phyloP scores from a whole-genome alignment of 768 basidiomycete genomes.

The Sporobolomyces pararoseus region DNA sequence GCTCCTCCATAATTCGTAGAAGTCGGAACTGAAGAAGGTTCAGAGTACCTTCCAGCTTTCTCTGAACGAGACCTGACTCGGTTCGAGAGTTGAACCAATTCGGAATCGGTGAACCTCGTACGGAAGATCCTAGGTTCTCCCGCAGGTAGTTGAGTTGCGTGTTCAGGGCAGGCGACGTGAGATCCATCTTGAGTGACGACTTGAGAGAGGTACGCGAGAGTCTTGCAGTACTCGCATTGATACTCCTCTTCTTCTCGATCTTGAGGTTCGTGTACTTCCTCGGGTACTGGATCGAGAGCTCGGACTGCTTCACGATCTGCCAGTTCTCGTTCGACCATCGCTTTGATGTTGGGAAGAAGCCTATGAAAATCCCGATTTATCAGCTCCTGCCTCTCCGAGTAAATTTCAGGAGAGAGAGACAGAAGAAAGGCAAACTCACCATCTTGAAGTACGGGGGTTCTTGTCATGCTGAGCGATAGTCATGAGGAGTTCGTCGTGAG shows the following conservation, averaged over 20 bases:
- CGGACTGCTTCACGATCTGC: conserved; percentile 64
- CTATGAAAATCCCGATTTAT: conserved; percentile 57
- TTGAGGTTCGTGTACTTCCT: conserved; percentile 68
- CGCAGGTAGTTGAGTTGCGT: conserved; percentile 70
- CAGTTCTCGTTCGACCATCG: conserved; percentile 85
- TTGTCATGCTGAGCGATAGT: conserved; percentile 96
- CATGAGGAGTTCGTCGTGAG: conserved; percentile 91
- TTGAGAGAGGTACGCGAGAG: conserved; percentile 91
- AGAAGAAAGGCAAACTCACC: conserved; percentile 57
- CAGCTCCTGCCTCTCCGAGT: too few species aligned
- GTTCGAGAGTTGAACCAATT: conserved; percentile 33
- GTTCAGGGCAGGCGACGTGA: conserved; percentile 79
- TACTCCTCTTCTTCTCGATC: conserved; percentile 91
- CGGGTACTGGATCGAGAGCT: conserved; percentile 54
- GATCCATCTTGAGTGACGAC: conserved; percentile 59
- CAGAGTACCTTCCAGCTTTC: conserved; percentile 28
- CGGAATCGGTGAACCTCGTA: conserved; percentile 41
- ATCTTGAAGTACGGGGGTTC: conserved; percentile 85
- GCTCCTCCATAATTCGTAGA: conserved; percentile 3
- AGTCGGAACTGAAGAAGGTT: conserved; percentile 7
- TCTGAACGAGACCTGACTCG: conserved; percentile 36
- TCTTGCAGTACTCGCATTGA: conserved; percentile 88
- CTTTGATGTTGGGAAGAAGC: conserved; percentile 75
- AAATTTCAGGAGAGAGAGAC: not conserved
- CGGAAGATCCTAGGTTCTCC: conserved; percentile 48